These are phyloP conservation scores for Suhomyces sp. DNA, from an alignment of 805 yeast genomes.

Conservation along the genomic window DNA sequence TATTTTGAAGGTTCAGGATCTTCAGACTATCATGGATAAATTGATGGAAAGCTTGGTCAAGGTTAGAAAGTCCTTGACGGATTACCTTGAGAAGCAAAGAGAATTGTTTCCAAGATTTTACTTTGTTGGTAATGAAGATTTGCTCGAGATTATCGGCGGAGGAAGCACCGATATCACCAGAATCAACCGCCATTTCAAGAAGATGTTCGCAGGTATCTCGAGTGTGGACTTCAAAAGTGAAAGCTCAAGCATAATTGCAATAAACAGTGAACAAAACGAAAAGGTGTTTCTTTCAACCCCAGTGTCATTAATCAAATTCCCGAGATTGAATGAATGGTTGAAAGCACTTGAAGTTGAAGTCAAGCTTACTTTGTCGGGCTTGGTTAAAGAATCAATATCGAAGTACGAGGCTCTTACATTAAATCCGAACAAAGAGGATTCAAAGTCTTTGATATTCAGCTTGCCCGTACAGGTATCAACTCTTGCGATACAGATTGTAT, in stretches of 20 bases:
- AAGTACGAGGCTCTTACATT: slow-evolving; percentile 2
- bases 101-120: slow-evolving; percentile 75
- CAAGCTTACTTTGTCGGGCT: slow-evolving; percentile 43
- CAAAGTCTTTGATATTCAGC: slow-evolving; percentile 30
- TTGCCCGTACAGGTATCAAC: slow-evolving; percentile 57
- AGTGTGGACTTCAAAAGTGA: slow-evolving; percentile 36
- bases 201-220: slow-evolving; percentile 68
- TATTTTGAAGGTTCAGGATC: slow-evolving; percentile 46
- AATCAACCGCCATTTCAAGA: slow-evolving; percentile 60
- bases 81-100: slow-evolving; percentile 78
- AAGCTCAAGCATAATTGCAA: slow-evolving; percentile 37
- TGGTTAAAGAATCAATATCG: slow-evolving; percentile 28
- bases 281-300: slow-evolving; percentile 38
- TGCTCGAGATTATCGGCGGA: slow-evolving; percentile 84
- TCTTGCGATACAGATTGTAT: slow-evolving; percentile 53
- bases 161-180: slow-evolving; percentile 43
- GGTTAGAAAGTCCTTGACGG: slow-evolving; percentile 64
- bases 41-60: slow-evolving; percentile 53
- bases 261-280: slow-evolving; percentile 70
- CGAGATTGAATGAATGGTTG: slow-evolving; percentile 62
- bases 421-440: neutral
- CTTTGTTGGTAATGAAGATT: slow-evolving; percentile 87
- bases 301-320: slow-evolving; percentile 40
- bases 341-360: slow-evolving; percentile 52
- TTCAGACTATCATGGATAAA: slow-evolving; percentile 46